phyloP scores from a whole-genome alignment of 192 early-diverging fungal species.

The Rhizophagus prolifer region DNA sequence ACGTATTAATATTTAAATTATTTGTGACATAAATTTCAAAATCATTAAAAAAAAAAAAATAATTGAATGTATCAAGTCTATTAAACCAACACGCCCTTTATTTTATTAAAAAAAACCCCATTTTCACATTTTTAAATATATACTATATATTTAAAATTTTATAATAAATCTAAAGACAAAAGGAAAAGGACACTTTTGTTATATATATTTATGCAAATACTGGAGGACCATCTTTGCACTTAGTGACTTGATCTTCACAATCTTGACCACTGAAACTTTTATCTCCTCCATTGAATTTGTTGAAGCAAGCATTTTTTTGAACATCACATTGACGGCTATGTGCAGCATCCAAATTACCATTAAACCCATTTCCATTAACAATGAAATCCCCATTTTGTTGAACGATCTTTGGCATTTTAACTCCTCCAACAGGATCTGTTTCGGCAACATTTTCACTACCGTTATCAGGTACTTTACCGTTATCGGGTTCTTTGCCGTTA shows the following conservation, averaged over 20 bases:
- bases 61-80: too few species aligned
- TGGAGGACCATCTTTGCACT: background rate
- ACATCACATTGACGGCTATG: slow-evolving; percentile 18
- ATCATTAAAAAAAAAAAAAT: too few species aligned
- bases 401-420: slow-evolving; percentile 2
- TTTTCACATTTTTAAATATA: too few species aligned
- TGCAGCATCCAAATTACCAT: background rate
- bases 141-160: too few species aligned
- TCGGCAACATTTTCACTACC: background rate
- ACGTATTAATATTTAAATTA: too few species aligned
- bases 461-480: too few species aligned
- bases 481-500: background rate
- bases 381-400: background rate
- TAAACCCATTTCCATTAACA: background rate
- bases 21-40: too few species aligned
- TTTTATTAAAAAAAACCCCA: too few species aligned
- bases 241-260: background rate
- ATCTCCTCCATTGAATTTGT: slow-evolving; percentile 10
- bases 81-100: too few species aligned
- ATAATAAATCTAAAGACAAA: too few species aligned
- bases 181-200: too few species aligned
- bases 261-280: background rate
- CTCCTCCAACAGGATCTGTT: background rate
- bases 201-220: slow-evolving; percentile 11
- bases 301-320: slow-evolving; percentile 12